Conservation (phyloP, 306 rosid species). For the Rosa chinensis region DNA sequence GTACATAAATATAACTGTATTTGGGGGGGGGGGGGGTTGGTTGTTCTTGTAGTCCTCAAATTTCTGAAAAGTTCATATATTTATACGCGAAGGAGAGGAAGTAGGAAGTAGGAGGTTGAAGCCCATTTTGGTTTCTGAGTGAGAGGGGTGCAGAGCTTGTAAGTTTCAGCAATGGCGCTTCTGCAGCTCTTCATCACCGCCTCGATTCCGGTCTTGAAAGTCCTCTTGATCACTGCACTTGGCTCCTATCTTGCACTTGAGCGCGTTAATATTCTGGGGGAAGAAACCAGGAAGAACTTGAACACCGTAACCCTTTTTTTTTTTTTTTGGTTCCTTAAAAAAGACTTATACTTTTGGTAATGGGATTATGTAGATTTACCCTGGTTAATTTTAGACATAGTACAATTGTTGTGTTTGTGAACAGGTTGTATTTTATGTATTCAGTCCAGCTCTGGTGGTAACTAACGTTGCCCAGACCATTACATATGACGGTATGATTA, state of each 20-base stretch:
- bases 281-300: slow-evolving; percentile 46
- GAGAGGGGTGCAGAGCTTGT: background rate
- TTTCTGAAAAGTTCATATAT: background rate
- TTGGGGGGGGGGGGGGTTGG: no score
- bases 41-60: background rate
- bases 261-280: slow-evolving; percentile 36
- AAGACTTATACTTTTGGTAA: background rate
- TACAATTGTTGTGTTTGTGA: background rate
- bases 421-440: slow-evolving; percentile 52
- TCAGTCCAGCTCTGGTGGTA: slow-evolving; percentile 50
- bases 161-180: slow-evolving; percentile 30
- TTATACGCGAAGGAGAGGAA: background rate
- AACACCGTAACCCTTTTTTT: slow-evolving; percentile 33
- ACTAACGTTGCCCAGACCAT: slow-evolving; percentile 45
- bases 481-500: slow-evolving; percentile 40
- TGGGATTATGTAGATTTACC: background rate
- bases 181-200: slow-evolving; percentile 50
- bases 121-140: background rate
- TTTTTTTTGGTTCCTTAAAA: background rate
- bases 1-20: no score
- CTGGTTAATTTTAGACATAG: background rate
- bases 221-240: slow-evolving; percentile 48
- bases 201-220: slow-evolving; percentile 56
- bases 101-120: background rate
- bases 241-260: slow-evolving; percentile 59